These are phyloP conservation scores for Tolypocladium sp. DNA, from an alignment of 2,329 filamentous ascomycete species.

Conservation along the genomic window DNA sequence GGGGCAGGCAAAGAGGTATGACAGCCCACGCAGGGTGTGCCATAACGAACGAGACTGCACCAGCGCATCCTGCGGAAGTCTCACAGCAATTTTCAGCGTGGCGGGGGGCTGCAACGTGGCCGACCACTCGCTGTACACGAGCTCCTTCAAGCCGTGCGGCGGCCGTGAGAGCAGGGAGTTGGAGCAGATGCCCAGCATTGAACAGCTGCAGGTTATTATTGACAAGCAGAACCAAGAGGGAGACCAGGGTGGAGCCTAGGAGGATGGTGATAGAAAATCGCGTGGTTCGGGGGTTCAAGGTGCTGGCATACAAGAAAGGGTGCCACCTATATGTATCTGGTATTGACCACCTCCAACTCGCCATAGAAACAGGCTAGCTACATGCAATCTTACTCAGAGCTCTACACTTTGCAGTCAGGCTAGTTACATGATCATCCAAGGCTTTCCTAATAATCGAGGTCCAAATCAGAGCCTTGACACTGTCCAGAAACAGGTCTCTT, in stretches of 20 bases:
- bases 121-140: neutral
- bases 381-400: too few relatives aligned
- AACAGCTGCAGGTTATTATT: neutral
- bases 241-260: neutral
- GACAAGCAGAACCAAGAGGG: neutral
- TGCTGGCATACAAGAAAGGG: neutral
- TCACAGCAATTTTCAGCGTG: neutral
- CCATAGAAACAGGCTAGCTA: too few relatives aligned
- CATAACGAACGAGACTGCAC: neutral
- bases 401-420: too few relatives aligned
- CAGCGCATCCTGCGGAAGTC: neutral
- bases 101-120: neutral
- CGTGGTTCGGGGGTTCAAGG: neutral
- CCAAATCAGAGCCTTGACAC: too few relatives aligned
- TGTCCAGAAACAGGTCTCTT: too few relatives aligned
- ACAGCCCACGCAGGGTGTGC: neutral
- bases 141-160: neutral
- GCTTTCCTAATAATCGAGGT: too few relatives aligned
- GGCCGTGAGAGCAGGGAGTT: neutral
- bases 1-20: slow-evolving; percentile 19
- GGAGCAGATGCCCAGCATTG: neutral
- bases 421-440: too few relatives aligned
- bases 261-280: too few relatives aligned
- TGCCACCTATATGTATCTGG: too few relatives aligned
- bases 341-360: too few relatives aligned